These are phyloP conservation scores for Santalum album DNA, from an alignment of 164 flowering plant species.

Conservation along the genomic window DNA sequence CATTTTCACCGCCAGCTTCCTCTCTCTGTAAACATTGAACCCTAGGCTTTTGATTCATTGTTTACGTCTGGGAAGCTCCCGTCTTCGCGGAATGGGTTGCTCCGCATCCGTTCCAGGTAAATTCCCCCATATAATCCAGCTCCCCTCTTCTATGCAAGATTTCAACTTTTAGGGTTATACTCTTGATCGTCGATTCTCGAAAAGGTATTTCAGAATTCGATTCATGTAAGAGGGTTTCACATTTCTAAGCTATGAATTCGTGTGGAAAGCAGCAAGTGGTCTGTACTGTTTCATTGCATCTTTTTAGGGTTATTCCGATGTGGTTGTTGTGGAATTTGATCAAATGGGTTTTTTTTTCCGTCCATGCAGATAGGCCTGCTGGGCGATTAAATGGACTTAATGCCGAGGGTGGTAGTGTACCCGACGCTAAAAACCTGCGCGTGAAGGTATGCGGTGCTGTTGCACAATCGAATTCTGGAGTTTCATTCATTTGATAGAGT, in stretches of 20 bases:
- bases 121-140: not conserved
- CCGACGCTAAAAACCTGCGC: constrained; percentile 67
- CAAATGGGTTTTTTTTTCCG: not conserved
- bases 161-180: not conserved
- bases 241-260: too few relatives aligned
- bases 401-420: constrained; percentile 30
- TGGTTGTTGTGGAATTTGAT: not conserved
- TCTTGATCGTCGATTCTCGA: not conserved
- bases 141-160: not conserved
- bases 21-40: not conserved
- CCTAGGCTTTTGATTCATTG: not conserved
- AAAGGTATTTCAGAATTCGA: not conserved
- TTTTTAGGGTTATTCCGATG: not conserved
- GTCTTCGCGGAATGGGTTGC: constrained; percentile 30
- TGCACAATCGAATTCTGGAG: too few relatives aligned
- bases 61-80: not conserved
- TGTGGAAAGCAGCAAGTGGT: too few relatives aligned
- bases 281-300: too few relatives aligned
- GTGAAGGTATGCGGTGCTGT: constrained; percentile 47
- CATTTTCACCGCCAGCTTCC: not conserved
- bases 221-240: not conserved
- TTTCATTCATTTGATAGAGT: too few relatives aligned
- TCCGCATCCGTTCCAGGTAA: not conserved
- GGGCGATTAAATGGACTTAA: constrained; percentile 43
- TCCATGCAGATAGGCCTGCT: constrained; percentile 34